phyloP scores from a whole-genome alignment of 2,329 filamentous ascomycete species.

The Cladosporium sp. region DNA sequence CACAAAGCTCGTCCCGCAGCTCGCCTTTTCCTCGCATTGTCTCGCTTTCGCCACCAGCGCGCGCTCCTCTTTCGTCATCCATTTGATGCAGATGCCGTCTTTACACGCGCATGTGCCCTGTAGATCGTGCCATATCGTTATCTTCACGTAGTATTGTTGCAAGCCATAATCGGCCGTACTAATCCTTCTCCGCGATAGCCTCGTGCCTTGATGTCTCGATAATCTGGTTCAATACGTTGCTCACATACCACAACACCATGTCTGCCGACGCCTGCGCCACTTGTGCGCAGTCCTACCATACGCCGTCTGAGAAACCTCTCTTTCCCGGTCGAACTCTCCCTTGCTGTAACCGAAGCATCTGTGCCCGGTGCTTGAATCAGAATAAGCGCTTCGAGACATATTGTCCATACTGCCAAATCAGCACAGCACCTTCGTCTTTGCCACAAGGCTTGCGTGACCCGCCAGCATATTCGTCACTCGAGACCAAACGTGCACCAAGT shows the following conservation, averaged over 20 bases:
- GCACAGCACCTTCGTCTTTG: constrained; percentile 55
- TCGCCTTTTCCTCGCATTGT: not conserved
- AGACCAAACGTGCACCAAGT: constrained; percentile 32
- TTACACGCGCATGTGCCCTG: not conserved
- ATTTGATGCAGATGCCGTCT: not conserved
- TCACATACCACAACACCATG: not conserved
- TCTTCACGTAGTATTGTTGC: not conserved
- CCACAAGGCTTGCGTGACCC: constrained; percentile 64
- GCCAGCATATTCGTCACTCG: constrained; percentile 54
- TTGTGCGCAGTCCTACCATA: constrained; percentile 27
- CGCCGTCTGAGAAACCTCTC: constrained; percentile 53
- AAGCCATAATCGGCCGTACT: not conserved
- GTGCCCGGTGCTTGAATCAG: constrained; percentile 63
- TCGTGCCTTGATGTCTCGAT: not conserved
- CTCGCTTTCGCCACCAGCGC: constrained; percentile 7
- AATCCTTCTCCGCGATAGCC: not conserved
- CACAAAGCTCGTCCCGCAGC: not conserved
- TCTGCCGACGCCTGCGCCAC: constrained; percentile 27
- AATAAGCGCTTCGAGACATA: constrained; percentile 65
- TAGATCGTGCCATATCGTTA: not conserved
- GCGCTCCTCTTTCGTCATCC: constrained; percentile 6
- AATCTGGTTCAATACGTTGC: not conserved
- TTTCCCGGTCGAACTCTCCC: constrained; percentile 58
- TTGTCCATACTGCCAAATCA: constrained; percentile 74
- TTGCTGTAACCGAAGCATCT: constrained; percentile 70